Evolutionary conservation across 1,139 yeast genomes (phyloP).

Genomic region (Hyphopichia wangnamkhiaoensis): DNA sequence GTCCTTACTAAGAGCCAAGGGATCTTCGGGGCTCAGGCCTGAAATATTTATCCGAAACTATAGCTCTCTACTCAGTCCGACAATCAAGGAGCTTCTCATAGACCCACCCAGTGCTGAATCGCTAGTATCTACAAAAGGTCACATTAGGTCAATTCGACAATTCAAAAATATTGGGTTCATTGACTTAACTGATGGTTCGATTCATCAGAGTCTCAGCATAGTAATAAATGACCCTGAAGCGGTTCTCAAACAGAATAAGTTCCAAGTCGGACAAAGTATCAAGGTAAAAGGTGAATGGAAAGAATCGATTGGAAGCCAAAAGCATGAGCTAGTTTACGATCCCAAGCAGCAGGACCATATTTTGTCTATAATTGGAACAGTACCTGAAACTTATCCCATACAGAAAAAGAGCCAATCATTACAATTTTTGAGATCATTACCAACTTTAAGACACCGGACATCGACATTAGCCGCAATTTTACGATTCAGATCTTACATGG

Average conservation of each 20-base stretch:
- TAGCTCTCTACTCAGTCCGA: slow-evolving; percentile 15
- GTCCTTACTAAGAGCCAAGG: too few species aligned
- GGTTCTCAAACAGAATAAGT: slow-evolving; percentile 50
- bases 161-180: slow-evolving; percentile 79
- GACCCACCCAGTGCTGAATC: slow-evolving; percentile 29
- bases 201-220: slow-evolving; percentile 55
- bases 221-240: slow-evolving; percentile 42
- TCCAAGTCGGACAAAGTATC: slow-evolving; percentile 46
- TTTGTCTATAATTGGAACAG: slow-evolving; percentile 47
- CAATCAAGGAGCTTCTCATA: slow-evolving; percentile 34
- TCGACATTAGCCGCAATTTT: slow-evolving; percentile 63
- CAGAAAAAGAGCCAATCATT: slow-evolving; percentile 76
- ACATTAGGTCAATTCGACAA: slow-evolving; percentile 70
- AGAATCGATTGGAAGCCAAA: slow-evolving; percentile 35
- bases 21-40: too few species aligned
- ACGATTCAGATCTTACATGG: slow-evolving; percentile 71
- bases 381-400: slow-evolving; percentile 69
- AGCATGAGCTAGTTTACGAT: slow-evolving; percentile 31
- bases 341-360: slow-evolving; percentile 22
- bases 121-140: slow-evolving; percentile 50
- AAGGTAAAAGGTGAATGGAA: slow-evolving; percentile 33
- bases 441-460: slow-evolving; percentile 80
- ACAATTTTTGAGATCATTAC: slow-evolving; percentile 64
- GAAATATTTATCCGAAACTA: too few species aligned
- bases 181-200: slow-evolving; percentile 78